Base-by-base conservation (phyloP, 768 basidiomycete species). In the Phaffia tasmanica region DNA sequence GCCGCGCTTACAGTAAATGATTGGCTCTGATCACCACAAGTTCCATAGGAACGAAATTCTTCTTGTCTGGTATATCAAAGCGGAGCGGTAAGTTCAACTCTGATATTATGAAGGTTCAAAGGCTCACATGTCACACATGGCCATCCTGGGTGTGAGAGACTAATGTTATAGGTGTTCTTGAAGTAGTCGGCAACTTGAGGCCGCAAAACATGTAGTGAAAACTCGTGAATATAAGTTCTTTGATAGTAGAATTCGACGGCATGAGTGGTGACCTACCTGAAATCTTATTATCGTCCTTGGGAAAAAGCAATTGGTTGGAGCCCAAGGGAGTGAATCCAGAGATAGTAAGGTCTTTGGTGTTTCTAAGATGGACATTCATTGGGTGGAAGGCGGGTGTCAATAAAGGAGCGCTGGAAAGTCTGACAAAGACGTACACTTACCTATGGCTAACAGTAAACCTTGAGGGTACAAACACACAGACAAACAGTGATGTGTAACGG, bases 401-500 rank as follows among this genome's bases (percentile, higher is more conserved):
- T 51, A 32, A 4, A 32, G 19, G 6, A n/a, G 3, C 23, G 32
- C 25, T 21, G 3, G 27, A 58, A 49, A 23, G 1, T 21, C 42
- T 3, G 61, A 27, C 61, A 48, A 42, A 62, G 27, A 21, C 30
- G 11, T 14, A 62, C n/a, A 21, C 21, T 21, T 21, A 46, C 50
- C 5, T 18, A 8, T 27, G 61, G 47, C 8, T 46, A 19, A 27
- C 46, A 48, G 61, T 49, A 49, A 29, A 48, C 35, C 35, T 42
- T 62, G 48, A 53, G 50, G 14, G 8, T 49, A 48, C 35, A 11
- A 42, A 9, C 74, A 69, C 62, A 75, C 74, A 50, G 72, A 75
- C 48, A 74, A 70, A 21, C 68, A 71, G 63, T 74, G 74, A 71
- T 76, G 27, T 29, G 9, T 32, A 25, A 16, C 23, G 5, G 18